A percentile compares a stretch with the other conserved stretches of the same genome.
Conservation (phyloP, 2,329 filamentous ascomycete genomes). For the Pseudogymnoascus sp. region DNA sequence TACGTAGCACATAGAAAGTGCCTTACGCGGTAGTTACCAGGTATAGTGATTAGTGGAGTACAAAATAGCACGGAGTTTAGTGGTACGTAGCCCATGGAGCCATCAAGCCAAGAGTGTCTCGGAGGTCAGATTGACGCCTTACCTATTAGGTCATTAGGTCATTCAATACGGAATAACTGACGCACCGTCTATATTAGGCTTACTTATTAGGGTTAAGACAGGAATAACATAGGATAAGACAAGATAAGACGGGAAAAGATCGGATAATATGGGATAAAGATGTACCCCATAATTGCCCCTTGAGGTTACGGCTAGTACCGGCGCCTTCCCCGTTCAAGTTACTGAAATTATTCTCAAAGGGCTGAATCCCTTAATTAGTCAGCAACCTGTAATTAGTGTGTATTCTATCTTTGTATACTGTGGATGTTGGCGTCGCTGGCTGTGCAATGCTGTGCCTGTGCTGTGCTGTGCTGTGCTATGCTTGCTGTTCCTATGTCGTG, state of each 20-base stretch:
- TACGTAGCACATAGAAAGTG: not conserved
- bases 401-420: not conserved
- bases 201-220: not conserved
- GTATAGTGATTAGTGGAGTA: not conserved
- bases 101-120: not conserved
- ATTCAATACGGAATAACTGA: not conserved
- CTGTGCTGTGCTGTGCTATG: not conserved
- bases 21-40: not conserved
- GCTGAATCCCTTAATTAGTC: not conserved
- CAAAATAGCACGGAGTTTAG: not conserved
- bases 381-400: not conserved
- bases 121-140: not conserved
- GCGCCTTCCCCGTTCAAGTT: not conserved
- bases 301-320: conserved; percentile 1
- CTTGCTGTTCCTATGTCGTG: not conserved
- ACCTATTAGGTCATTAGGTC: not conserved
- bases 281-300: not conserved
- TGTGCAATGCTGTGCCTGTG: not conserved
- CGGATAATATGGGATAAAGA: not conserved
- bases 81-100: not conserved
- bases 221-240: too few relatives aligned
- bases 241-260: too few relatives aligned
- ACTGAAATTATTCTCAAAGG: not conserved
- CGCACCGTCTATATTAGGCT: not conserved
- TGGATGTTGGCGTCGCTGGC: not conserved